Evolutionary conservation across 2,329 filamentous ascomycete genomes (phyloP).

Genomic region (Xylaria sp.): DNA sequence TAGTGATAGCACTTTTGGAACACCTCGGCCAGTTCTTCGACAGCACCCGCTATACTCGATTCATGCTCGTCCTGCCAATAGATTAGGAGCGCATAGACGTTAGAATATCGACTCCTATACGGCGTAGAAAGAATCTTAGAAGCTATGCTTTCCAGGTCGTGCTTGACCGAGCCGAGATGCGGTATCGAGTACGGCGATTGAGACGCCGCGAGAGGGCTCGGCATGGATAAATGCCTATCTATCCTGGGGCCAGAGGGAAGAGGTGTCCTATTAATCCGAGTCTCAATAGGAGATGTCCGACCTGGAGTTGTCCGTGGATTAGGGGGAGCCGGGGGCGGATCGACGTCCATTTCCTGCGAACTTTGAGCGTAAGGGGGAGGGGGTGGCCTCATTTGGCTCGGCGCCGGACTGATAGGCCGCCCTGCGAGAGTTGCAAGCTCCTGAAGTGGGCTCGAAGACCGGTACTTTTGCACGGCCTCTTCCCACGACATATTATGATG

Average conservation of each 20-base stretch:
- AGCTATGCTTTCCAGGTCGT: slow-evolving; percentile 63
- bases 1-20: slow-evolving; percentile 66
- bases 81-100: slow-evolving; percentile 64
- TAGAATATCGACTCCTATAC: slow-evolving; percentile 63
- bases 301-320: slow-evolving; percentile 46
- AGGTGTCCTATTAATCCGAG: slow-evolving; percentile 63
- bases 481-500: slow-evolving; percentile 72
- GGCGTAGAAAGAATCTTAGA: slow-evolving; percentile 62
- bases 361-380: slow-evolving; percentile 58
- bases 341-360: slow-evolving; percentile 67
- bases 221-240: slow-evolving; percentile 59
- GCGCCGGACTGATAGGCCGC: slow-evolving; percentile 60
- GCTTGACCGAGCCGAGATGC: slow-evolving; percentile 62
- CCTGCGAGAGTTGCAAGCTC: slow-evolving; percentile 60
- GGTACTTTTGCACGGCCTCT: slow-evolving; percentile 66
- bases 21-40: slow-evolving; percentile 62
- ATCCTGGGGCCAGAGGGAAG: slow-evolving; percentile 66
- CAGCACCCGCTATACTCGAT: slow-evolving; percentile 53
- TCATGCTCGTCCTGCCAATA: slow-evolving; percentile 68
- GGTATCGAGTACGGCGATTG: slow-evolving; percentile 52
- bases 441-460: slow-evolving; percentile 64
- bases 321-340: slow-evolving; percentile 53
- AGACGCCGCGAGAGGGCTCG: slow-evolving; percentile 44
- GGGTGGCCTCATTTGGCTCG: slow-evolving; percentile 53
- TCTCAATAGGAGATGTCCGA: slow-evolving; percentile 57